Evolutionary conservation across 306 rosid species (phyloP), one percentile per base, ranked within the genome.

Genomic region (Ormosia semicastrata): DNA sequence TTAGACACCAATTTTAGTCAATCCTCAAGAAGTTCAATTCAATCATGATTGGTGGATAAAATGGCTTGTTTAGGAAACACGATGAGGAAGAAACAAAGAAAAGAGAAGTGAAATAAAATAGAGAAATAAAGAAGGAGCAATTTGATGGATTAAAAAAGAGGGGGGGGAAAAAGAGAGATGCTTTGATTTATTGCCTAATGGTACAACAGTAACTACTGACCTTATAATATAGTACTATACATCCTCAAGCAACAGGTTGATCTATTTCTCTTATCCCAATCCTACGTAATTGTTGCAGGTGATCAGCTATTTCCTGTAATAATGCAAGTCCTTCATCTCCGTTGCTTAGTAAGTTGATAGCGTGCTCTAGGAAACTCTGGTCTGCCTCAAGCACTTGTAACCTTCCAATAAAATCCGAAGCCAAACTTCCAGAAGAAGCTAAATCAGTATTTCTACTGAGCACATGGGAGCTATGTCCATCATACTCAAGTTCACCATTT

Each of bases 271-370:
- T 84, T 71, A 75, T 75, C 34, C 91, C 86, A 29, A 92, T 82
- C 84, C 65, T 82, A 46, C 91, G 89, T 40, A 93, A 69, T 75
- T 93, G 92, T 80, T 34, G 97, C 56, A 93, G 88, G 75, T 84
- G 92, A 69, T 88, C 66, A 81, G 97, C 92, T 80, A 96, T 88
- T 85, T 92, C 94, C 73, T 83, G 88, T 82, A 96, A 80, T 75
- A 93, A 87, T 60, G 78, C 79, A 59, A 89, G 88, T 47, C 98
- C 99, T 73, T 90, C 88, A 15, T 86, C 92, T 63, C 94, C 94
- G 4, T 81, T 81, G 49, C 84, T 84, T 30, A 90, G 88, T 41
- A 89, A 77, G 72, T 84, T 91, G 68, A 92, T 24, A 14, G 86
- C 43, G 47, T 87, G 93, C 84, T 87, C 92, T 65, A 95, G 94